phyloP scores from a whole-genome alignment of 371 early-diverging fungal species.

The Coemansia sp. region DNA sequence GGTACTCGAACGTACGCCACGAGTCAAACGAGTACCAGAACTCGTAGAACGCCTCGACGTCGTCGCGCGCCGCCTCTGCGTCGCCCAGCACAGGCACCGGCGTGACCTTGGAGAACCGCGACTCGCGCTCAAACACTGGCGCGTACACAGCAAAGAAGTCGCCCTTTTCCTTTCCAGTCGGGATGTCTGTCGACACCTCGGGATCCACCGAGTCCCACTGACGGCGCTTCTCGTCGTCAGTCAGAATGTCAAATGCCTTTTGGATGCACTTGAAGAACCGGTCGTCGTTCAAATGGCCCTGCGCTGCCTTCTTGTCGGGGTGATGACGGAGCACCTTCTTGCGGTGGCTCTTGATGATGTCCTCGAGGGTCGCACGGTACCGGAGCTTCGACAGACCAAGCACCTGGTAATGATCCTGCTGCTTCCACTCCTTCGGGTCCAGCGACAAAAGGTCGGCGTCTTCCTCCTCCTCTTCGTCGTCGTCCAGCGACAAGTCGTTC shows the following conservation, averaged over 20 bases:
- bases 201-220: constrained; percentile 97
- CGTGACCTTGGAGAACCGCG: constrained; percentile 86
- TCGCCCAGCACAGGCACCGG: constrained; percentile 85
- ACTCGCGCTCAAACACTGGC: constrained; percentile 87
- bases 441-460: constrained; percentile 66
- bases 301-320: constrained; percentile 85
- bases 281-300: constrained; percentile 80
- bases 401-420: constrained; percentile 86
- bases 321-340: constrained; percentile 84
- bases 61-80: constrained; percentile 66
- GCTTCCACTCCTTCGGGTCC: constrained; percentile 84
- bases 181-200: constrained; percentile 57
- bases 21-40: constrained; percentile 97
- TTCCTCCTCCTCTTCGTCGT: constrained; percentile 71
- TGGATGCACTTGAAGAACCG: constrained; percentile 98
- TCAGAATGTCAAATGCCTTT: constrained; percentile 93
- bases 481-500: constrained; percentile 59
- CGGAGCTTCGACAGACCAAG: constrained; percentile 79
- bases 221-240: constrained; percentile 86
- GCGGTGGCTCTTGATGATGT: constrained; percentile 81
- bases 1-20: constrained; percentile 96
- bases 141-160: constrained; percentile 85
- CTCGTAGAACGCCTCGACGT: constrained; percentile 92
- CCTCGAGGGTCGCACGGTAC: constrained; percentile 77
- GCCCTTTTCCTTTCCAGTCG: constrained; percentile 72